These are phyloP conservation scores for Taphrina wiesneri DNA, from an alignment of 1,139 yeast species.

Conservation along the genomic window DNA sequence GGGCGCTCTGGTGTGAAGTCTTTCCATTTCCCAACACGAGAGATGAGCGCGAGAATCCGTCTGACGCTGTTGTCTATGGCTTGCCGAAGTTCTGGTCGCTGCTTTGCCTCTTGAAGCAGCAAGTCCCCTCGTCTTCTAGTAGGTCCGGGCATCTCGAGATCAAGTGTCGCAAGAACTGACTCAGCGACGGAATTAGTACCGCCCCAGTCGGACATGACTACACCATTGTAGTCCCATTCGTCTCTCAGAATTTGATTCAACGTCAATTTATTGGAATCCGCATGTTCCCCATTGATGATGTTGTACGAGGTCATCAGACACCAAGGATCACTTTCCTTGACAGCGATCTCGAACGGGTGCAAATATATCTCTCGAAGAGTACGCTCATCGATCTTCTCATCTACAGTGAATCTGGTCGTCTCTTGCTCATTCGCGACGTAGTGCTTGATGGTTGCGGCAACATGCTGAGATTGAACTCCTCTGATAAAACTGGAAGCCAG, in stretches of 20 bases:
- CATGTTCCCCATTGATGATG: constrained; percentile 58
- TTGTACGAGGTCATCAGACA: constrained; percentile 65
- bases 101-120: constrained; percentile 55
- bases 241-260: constrained; percentile 59
- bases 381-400: background rate
- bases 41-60: constrained; percentile 60
- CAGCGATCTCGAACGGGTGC: background rate
- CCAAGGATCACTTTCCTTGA: constrained; percentile 48
- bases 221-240: constrained; percentile 67
- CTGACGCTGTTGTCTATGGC: constrained; percentile 64
- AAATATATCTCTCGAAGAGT: background rate
- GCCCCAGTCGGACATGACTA: constrained; percentile 67
- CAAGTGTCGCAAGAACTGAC: constrained; percentile 61
- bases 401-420: background rate
- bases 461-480: background rate
- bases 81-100: constrained; percentile 57
- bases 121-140: constrained; percentile 61
- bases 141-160: constrained; percentile 66
- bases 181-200: constrained; percentile 63
- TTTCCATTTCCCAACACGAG: constrained; percentile 41
- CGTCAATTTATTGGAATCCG: constrained; percentile 62
- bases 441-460: background rate
- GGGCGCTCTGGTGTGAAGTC: constrained; percentile 53
- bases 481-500: background rate
- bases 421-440: background rate